phyloP scores from a whole-genome alignment of 176 grass and related monocot genomes.

The Sorghum bicolor region Sorghum_bicolor_NCBIv3 NC_012873.2:2458001-2458500 shows the following conservation, averaged over 20 bases:
- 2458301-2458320: constrained; percentile 61
- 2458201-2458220: constrained; percentile 26
- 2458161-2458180: constrained; percentile 27
- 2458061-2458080: constrained; percentile 58
- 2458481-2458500: constrained; percentile 60
- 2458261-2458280: constrained; percentile 34
- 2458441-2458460: constrained; percentile 41
- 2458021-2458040: constrained; percentile 59
- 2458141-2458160: constrained; percentile 22
- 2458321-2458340: constrained; percentile 96
- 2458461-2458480: constrained; percentile 48
- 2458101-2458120: constrained; percentile 56
- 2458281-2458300: constrained; percentile 24
- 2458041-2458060: constrained; percentile 47
- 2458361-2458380: constrained; percentile 99
- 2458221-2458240: constrained; percentile 34
- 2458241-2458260: constrained; percentile 35
- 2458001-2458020: constrained; percentile 80
- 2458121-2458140: constrained; percentile 31
- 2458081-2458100: constrained; percentile 50
- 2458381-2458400: constrained; percentile 90
- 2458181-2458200: constrained; percentile 36
- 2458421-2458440: constrained; percentile 65
- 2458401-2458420: constrained; percentile 85
- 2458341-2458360: constrained; percentile 96